Evolutionary conservation across 1,284 basidiomycete species (phyloP).

Genomic region (Leccinum solheimii): DNA sequence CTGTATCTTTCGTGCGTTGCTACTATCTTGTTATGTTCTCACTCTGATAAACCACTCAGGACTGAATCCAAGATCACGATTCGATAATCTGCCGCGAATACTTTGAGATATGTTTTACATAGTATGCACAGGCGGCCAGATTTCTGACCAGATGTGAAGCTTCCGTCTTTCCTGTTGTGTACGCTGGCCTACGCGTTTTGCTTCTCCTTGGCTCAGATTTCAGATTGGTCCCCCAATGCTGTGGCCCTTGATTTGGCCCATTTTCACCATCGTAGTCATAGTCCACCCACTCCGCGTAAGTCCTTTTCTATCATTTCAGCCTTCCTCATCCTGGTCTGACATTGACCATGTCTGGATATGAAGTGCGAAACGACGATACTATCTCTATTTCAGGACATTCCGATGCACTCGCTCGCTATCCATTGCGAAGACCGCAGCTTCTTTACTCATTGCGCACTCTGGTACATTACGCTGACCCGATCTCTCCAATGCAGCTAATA

Average conservation of each 20-base stretch:
- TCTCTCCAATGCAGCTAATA: too few species aligned
- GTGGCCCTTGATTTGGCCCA: conserved; percentile 46
- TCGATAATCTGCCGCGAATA: conserved; percentile 77
- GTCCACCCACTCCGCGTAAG: conserved; percentile 77
- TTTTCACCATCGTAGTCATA: conserved; percentile 69
- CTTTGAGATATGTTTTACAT: conserved; percentile 59
- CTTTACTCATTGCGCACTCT: too few species aligned
- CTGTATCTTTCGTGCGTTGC: conserved; percentile 80
- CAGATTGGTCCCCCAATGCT: conserved; percentile 49
- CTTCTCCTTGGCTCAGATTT: conserved; percentile 68
- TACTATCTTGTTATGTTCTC: background rate
- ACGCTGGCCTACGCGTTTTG: conserved; percentile 82
- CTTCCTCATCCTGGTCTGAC: background rate
- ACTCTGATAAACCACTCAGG: conserved; percentile 46
- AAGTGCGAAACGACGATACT: conserved; percentile 11
- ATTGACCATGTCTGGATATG: background rate
- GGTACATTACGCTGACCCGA: too few species aligned
- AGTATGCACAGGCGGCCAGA: background rate
- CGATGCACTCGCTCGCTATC: too few species aligned
- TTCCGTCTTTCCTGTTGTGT: conserved; percentile 76
- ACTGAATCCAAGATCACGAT: conserved; percentile 69
- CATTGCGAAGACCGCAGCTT: too few species aligned
- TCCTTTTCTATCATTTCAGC: conserved; percentile 16
- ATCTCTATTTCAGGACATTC: too few species aligned
- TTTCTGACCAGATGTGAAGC: conserved; percentile 42